These are phyloP conservation scores for Cordyceps pruinosa DNA, from an alignment of 2,329 filamentous ascomycete genomes.

Conservation along the genomic window DNA sequence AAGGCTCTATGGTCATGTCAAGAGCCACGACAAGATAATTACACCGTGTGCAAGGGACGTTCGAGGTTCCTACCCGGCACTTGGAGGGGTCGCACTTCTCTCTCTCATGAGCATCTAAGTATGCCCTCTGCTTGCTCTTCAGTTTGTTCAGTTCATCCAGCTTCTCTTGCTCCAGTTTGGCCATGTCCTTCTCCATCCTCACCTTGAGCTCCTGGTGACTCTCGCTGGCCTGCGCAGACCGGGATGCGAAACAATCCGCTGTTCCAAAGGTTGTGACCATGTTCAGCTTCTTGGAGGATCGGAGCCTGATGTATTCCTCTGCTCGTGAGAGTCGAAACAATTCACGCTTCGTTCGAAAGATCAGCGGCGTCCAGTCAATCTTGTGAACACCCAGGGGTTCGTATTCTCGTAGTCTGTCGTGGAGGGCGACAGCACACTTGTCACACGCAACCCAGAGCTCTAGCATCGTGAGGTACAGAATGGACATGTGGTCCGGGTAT, in stretches of 20 bases:
- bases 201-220: background rate
- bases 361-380: slow-evolving; percentile 31
- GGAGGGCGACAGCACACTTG: slow-evolving; percentile 31
- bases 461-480: slow-evolving; percentile 47
- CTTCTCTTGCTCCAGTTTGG: background rate
- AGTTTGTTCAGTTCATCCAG: fast-evolving
- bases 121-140: background rate
- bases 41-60: background rate
- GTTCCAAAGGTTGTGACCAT: background rate
- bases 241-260: background rate
- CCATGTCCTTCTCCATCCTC: background rate
- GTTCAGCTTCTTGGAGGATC: background rate
- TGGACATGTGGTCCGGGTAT: slow-evolving; percentile 39
- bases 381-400: slow-evolving; percentile 32
- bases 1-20: background rate
- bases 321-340: slow-evolving; percentile 36
- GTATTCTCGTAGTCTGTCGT: slow-evolving; percentile 40
- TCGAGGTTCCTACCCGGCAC: background rate
- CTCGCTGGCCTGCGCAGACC: background rate
- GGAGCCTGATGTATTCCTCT: slow-evolving; percentile 37
- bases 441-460: slow-evolving; percentile 55
- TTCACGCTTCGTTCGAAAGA: slow-evolving; percentile 36
- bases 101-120: background rate
- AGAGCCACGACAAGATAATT: background rate
- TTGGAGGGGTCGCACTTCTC: background rate